phyloP scores from a whole-genome alignment of 2,329 filamentous ascomycete species.

The Apiospora kogelbergensis region DNA sequence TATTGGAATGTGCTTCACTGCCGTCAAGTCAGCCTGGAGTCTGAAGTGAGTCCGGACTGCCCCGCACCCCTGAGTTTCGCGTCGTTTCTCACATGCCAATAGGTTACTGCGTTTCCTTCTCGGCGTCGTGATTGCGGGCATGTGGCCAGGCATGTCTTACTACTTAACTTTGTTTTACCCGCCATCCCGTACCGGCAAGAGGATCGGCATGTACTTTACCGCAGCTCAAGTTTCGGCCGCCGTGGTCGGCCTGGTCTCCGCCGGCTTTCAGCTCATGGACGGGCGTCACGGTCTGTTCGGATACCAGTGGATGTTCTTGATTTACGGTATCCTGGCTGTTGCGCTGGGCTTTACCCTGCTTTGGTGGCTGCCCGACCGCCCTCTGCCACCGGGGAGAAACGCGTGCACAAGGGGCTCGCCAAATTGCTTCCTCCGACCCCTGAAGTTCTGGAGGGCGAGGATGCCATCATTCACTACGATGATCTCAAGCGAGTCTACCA shows the following conservation, averaged over 20 bases:
- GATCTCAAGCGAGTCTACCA: slow-evolving; percentile 82
- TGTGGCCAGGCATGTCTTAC: slow-evolving; percentile 96
- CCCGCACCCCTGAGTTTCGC: background rate
- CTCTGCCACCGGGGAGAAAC: slow-evolving; percentile 66
- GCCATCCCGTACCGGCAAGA: slow-evolving; percentile 79
- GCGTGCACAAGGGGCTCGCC: slow-evolving; percentile 49
- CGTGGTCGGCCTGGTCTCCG: slow-evolving; percentile 85
- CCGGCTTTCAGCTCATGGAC: slow-evolving; percentile 91
- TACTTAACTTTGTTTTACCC: slow-evolving; percentile 92
- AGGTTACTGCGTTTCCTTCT: slow-evolving; percentile 80
- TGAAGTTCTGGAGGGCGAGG: slow-evolving; percentile 73
- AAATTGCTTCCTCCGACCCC: slow-evolving; percentile 67
- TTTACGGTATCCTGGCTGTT: slow-evolving; percentile 77
- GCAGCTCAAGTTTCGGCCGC: slow-evolving; percentile 86
- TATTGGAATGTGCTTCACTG: slow-evolving; percentile 80
- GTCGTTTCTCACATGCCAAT: slow-evolving; percentile 13
- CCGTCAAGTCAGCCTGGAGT: slow-evolving; percentile 80
- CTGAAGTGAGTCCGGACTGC: slow-evolving; percentile 60
- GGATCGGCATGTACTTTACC: slow-evolving; percentile 88
- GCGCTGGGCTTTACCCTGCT: slow-evolving; percentile 71
- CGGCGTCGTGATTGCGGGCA: slow-evolving; percentile 84
- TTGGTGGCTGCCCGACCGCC: slow-evolving; percentile 90
- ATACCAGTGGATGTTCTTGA: slow-evolving; percentile 89
- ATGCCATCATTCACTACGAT: slow-evolving; percentile 79
- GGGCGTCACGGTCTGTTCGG: slow-evolving; percentile 73